phyloP scores from a whole-genome alignment of 176 grass and related monocot species.

The Neostapfia colusana region DNA sequence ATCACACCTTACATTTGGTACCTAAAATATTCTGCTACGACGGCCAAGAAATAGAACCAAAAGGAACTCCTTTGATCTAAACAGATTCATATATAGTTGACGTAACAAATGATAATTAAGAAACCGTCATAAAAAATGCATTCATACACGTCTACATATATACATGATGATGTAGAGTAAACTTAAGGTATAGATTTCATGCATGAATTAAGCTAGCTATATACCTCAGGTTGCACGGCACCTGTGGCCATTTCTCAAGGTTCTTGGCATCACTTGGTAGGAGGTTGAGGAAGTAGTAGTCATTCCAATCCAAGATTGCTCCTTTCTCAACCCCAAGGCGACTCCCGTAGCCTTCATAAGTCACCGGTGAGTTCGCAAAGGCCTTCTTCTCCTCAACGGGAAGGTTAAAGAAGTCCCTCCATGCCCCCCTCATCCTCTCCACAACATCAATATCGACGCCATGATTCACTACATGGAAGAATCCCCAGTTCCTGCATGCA shows the following conservation, averaged over 20 bases:
- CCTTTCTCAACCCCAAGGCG: conserved; percentile 75
- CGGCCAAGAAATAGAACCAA: too few species aligned
- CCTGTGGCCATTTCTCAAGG: conserved; percentile 57
- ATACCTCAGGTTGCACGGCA: conserved; percentile 56
- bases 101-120: neutral
- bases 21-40: neutral
- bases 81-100: neutral
- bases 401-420: conserved; percentile 69
- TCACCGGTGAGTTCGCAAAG: conserved; percentile 57
- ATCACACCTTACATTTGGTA: neutral
- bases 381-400: conserved; percentile 50
- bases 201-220: neutral
- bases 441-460: conserved; percentile 37
- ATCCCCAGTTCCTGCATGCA: conserved; percentile 69
- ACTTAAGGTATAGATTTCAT: neutral
- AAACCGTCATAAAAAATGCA: neutral
- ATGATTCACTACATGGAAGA: conserved; percentile 82
- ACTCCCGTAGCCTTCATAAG: conserved; percentile 79
- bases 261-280: conserved; percentile 39
- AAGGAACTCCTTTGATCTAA: neutral
- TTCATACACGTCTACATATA: neutral
- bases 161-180: neutral
- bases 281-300: conserved; percentile 72
- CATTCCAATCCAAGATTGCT: conserved; percentile 60
- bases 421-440: conserved; percentile 46